These are phyloP conservation scores for Euphorbia schlechtendalii DNA, from an alignment of 441 rosid genomes.

Conservation along the genomic window DNA sequence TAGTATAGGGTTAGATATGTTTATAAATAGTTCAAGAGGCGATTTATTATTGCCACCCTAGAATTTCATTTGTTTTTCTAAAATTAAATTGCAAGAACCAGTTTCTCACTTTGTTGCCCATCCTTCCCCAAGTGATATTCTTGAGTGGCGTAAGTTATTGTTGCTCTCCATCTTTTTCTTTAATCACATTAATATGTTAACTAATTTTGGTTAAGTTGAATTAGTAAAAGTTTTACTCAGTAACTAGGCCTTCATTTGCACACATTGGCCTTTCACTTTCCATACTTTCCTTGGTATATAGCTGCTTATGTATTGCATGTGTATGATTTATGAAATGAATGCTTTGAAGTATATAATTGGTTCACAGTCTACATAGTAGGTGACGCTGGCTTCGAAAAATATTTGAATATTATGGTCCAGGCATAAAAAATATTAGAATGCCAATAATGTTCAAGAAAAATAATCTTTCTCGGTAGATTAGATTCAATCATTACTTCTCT, in stretches of 20 bases:
- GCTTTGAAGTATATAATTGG: not conserved
- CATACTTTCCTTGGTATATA: not conserved
- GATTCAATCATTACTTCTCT: too few relatives aligned
- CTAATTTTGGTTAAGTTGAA: too few relatives aligned
- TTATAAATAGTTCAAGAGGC: not conserved
- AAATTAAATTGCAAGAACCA: constrained; percentile 60
- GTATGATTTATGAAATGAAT: not conserved
- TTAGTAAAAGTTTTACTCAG: not conserved
- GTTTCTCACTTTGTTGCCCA: constrained; percentile 92
- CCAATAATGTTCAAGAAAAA: too few relatives aligned
- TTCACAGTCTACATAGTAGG: not conserved
- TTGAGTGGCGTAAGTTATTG: constrained; percentile 91
- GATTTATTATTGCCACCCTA: not conserved
- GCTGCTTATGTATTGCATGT: not conserved
- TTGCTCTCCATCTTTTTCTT: constrained; percentile 12
- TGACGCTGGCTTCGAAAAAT: not conserved
- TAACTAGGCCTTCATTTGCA: not conserved
- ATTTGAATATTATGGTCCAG: too few relatives aligned
- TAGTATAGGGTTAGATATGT: not conserved
- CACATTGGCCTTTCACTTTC: not conserved
- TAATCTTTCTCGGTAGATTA: not conserved
- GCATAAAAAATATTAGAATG: too few relatives aligned
- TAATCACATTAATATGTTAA: not conserved
- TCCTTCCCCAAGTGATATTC: constrained; percentile 88
- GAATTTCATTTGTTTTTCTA: not conserved